These are phyloP conservation scores for Cercophora scortea DNA, from an alignment of 495 filamentous ascomycete species.

Conservation along the genomic window DNA sequence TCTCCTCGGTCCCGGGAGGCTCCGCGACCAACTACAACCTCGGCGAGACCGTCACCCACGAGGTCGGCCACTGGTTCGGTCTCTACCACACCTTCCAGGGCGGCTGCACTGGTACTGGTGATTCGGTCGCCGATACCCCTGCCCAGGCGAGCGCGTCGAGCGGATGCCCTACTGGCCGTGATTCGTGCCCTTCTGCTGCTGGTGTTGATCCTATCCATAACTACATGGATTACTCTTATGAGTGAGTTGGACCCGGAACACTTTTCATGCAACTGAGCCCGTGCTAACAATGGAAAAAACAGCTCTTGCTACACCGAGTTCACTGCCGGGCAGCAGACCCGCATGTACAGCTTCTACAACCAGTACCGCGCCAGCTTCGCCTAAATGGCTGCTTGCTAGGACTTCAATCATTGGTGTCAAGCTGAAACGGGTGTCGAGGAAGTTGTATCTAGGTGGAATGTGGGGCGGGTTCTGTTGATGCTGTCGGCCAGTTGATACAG, in stretches of 20 bases:
- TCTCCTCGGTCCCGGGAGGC: constrained; percentile 47
- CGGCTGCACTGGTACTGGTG: constrained; percentile 45
- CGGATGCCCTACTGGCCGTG: constrained; percentile 50
- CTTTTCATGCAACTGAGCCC: no score
- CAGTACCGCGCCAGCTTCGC: constrained; percentile 28
- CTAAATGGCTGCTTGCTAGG: no score
- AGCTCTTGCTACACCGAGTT: constrained; percentile 40
- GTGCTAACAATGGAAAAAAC: constrained; percentile 3
- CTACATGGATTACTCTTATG: constrained; percentile 58
- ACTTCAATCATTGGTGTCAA: no score
- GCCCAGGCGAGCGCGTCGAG: constrained; percentile 41
- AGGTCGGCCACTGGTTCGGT: constrained; percentile 61
- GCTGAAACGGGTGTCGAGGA: no score
- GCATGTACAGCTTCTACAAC: constrained; percentile 36
- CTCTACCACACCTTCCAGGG: constrained; percentile 63
- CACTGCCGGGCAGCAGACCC: constrained; percentile 34
- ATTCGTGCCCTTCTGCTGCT: constrained; percentile 41
- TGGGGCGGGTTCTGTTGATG: no score
- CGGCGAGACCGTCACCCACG: constrained; percentile 55
- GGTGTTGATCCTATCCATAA: constrained; percentile 55
- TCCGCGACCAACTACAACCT: constrained; percentile 43
- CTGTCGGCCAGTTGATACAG: no score
- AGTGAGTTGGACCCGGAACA: no score
- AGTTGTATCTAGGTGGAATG: no score
- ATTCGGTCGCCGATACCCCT: constrained; percentile 53